Evolutionary conservation across 495 filamentous ascomycete genomes (phyloP).

Genomic region (Staphylotrichum tortipilum): DNA sequence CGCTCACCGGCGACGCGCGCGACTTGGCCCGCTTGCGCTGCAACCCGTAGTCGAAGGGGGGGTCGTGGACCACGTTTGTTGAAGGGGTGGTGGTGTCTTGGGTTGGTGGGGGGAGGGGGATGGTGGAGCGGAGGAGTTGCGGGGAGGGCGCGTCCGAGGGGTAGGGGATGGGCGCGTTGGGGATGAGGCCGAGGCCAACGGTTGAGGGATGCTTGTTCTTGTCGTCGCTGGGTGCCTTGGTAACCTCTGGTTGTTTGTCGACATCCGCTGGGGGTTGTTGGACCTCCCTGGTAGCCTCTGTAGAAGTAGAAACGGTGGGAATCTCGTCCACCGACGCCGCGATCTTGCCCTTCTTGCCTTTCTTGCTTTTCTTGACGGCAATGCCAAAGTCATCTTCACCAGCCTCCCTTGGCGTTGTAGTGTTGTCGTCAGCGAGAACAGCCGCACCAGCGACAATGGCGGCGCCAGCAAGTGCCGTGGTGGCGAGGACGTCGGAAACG

Average conservation of each 20-base stretch:
- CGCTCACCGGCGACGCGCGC: no score
- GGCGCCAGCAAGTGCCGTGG: not conserved
- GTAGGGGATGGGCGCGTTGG: slow-evolving; percentile 22
- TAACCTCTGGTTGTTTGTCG: not conserved
- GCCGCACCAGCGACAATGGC: not conserved
- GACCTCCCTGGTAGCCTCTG: not conserved
- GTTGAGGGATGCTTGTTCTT: slow-evolving; percentile 5
- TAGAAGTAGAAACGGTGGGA: not conserved
- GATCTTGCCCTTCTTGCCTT: slow-evolving; percentile 23
- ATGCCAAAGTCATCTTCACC: slow-evolving; percentile 14
- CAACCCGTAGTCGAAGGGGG: slow-evolving; percentile 29
- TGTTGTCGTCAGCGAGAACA: not conserved
- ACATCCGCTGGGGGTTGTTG: not conserved
- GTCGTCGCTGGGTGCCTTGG: not conserved
- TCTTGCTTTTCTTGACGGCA: slow-evolving; percentile 20
- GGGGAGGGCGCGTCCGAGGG: slow-evolving; percentile 18
- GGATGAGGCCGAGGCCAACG: slow-evolving; percentile 20
- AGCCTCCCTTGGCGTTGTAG: slow-evolving; percentile 4
- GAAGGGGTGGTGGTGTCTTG: slow-evolving; percentile 31
- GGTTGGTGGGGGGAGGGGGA: no score
- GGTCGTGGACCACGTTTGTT: slow-evolving; percentile 32
- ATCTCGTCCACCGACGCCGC: not conserved
- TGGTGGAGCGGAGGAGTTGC: slow-evolving; percentile 19
- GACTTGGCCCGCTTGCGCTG: slow-evolving; percentile 31
- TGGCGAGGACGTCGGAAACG: not conserved